Percentiles rank a stretch among this genome's conserved stretches.
phyloP scores from a whole-genome alignment of 2,329 filamentous ascomycete species.

The Colletotrichum sp. region DNA sequence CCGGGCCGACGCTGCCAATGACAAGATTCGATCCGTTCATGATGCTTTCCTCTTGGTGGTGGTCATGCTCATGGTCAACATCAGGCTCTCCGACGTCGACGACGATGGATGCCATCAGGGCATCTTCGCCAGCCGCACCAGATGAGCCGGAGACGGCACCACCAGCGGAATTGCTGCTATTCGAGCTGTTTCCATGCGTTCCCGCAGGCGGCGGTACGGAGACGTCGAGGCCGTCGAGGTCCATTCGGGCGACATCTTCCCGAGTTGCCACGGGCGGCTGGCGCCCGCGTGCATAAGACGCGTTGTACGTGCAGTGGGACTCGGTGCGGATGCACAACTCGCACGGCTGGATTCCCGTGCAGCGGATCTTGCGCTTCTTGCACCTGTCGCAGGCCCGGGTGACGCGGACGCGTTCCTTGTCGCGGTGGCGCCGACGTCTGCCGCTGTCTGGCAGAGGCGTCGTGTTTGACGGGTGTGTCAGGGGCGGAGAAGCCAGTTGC shows the following conservation, averaged over 20 bases:
- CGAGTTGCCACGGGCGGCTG: constrained; percentile 40
- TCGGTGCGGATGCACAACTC: constrained; percentile 35
- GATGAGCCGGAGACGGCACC: background rate
- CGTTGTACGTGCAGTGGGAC: constrained; percentile 50
- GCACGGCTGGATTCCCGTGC: constrained; percentile 35
- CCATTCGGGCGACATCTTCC: constrained; percentile 11
- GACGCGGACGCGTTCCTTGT: constrained; percentile 42
- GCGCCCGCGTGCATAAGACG: constrained; percentile 52
- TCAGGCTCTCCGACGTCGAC: background rate
- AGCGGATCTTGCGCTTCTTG: constrained; percentile 49
- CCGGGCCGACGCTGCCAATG: background rate
- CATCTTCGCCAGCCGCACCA: background rate
- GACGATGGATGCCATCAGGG: background rate
- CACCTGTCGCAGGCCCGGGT: constrained; percentile 53
- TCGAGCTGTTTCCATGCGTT: background rate
- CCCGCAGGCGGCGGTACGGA: background rate
- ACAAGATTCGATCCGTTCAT: background rate
- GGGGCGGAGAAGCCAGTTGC: constrained; percentile 3
- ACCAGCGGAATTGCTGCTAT: background rate
- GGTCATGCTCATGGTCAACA: background rate
- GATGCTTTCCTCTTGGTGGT: background rate
- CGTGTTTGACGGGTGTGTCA: background rate
- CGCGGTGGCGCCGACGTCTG: constrained; percentile 20
- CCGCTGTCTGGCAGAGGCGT: constrained; percentile 7
- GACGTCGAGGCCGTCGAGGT: constrained; percentile 5